A percentile compares a stretch with the other conserved stretches of the same genome.
Conservation (phyloP, 768 basidiomycete species). For the Macrolepiota dolichaula region DNA sequence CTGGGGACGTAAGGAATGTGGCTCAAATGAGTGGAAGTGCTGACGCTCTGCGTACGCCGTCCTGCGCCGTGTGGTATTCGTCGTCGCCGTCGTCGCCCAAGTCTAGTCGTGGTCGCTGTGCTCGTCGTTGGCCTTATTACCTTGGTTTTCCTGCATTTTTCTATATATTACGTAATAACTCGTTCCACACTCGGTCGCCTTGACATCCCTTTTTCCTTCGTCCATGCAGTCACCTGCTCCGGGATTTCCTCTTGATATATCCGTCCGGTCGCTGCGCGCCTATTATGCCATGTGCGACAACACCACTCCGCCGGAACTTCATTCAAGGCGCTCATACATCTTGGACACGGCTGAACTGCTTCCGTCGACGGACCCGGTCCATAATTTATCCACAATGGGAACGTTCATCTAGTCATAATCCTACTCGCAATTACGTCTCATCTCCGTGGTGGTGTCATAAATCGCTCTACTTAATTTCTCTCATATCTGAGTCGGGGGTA, state of each 20-base stretch:
- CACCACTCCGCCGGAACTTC: no score
- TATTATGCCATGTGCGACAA: no score
- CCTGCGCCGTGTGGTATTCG: conserved; percentile 7
- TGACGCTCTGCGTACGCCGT: conserved; percentile 4
- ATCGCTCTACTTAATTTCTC: no score
- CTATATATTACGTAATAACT: conserved; percentile 5
- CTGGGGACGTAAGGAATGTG: neutral
- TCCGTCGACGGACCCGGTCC: no score
- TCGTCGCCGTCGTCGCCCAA: conserved; percentile 8
- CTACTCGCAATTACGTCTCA: no score
- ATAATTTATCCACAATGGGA: no score
- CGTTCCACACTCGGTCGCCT: conserved; percentile 1
- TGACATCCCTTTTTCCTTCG: neutral
- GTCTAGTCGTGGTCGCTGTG: neutral
- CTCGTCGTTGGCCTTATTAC: neutral
- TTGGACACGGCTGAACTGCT: no score
- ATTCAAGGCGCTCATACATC: no score
- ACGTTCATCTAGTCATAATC: no score
- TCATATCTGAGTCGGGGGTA: no score
- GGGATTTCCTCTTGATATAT: neutral
- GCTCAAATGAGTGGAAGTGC: conserved; percentile 6
- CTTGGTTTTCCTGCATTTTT: neutral
- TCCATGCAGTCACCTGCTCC: neutral
- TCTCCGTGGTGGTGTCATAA: no score
- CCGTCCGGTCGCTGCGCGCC: neutral